Evolutionary conservation across 805 yeast species (phyloP).

Genomic region (Jamesozyma piceae): DNA sequence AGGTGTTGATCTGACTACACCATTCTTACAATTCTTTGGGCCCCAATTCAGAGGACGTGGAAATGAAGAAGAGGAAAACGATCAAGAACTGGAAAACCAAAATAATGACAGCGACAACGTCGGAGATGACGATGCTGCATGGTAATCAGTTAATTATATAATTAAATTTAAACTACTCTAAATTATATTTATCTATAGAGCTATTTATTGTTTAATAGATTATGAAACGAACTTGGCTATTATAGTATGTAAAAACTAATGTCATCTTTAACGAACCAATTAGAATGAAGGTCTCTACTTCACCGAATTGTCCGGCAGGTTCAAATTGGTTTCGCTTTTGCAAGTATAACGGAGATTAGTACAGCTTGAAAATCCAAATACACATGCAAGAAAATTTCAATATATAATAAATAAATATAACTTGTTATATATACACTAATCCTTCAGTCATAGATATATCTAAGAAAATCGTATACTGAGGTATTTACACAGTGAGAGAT

Average conservation of each 20-base stretch:
- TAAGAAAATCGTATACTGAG: no score
- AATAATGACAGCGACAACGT: background rate
- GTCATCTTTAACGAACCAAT: slow-evolving; percentile 6
- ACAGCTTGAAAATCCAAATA: background rate
- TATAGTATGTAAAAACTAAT: no score
- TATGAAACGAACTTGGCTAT: no score
- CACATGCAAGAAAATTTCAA: background rate
- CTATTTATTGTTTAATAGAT: no score
- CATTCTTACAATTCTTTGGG: slow-evolving; percentile 16
- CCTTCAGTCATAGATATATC: no score
- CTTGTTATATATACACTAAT: no score
- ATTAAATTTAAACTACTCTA: no score
- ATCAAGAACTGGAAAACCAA: background rate
- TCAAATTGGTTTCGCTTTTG: background rate
- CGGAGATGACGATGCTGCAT: background rate
- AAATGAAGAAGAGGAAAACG: slow-evolving; percentile 6
- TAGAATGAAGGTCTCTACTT: background rate
- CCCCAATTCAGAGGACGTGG: slow-evolving; percentile 15
- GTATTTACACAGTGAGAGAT: no score
- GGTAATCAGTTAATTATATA: no score
- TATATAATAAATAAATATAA: background rate
- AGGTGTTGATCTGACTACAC: slow-evolving; percentile 13
- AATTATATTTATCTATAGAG: no score
- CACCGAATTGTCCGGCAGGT: background rate
- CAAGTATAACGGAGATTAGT: slow-evolving; percentile 6